Base-by-base conservation (phyloP, 495 filamentous ascomycete genomes). In the Penicillium riverlandense region DNA sequence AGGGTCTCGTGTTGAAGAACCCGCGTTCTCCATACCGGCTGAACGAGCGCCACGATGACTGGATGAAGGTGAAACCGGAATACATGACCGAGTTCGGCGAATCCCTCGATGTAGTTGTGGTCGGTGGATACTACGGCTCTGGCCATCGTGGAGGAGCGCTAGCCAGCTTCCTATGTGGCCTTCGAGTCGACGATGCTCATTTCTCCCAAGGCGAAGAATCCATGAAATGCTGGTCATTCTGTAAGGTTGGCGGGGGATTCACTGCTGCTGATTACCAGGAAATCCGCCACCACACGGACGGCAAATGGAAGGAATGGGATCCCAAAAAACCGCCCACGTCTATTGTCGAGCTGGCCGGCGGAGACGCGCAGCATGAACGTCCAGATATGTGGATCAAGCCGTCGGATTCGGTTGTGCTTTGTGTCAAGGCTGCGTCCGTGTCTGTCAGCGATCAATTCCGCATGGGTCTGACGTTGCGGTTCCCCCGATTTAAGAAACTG, bases 1-100 rank as follows among this genome's bases (percentile, higher is more conserved):
- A 98, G 61, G 92, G 92, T 5, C 69, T 98, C 7, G 90, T 98
- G 0, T 68, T 98, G 44, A 98, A 98, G 67, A 97, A 96, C 54
- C 92, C 92, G 6, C 74, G 85, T 10, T 92, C 89, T 2, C 69
- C 77, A 38, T 98, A 98, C 59, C 78, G 82, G 22, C 70, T 96
- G 29, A 96, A 95, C 61, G 85, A 89, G 50, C 86, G 92, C 28
- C 92, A 92, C 56, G 88, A 96, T 54, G 85, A 95, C 69, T 98
- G 92, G 92, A 87, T 97, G 72, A 98, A 98, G 61, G 90, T 98
- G 13, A 98, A 98, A 60, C 92, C 92, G 6, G 92, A 98, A 47
- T 98, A 98, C 65, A 96, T 98, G 92, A 83, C 81, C 16, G 92
- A 95, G 50, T 96, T 90, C 58, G 92, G 92, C 44, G 92, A 98